Base-by-base conservation (phyloP, 805 yeast genomes). In the Naumovozyma castellii region DNA sequence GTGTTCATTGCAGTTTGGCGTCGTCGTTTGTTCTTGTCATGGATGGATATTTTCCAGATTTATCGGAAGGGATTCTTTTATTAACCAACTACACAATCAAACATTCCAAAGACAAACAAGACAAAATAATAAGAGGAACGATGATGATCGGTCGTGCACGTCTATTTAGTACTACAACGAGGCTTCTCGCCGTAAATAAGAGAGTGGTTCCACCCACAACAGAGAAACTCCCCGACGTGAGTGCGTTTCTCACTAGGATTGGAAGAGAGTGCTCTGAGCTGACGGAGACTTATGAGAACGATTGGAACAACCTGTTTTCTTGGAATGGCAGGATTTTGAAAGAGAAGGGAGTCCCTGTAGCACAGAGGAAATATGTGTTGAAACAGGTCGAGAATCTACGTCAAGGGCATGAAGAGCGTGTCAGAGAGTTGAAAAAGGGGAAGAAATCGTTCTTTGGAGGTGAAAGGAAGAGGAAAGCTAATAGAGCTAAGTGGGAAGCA, bases 391-490 rank as follows among this genome's bases (percentile, higher is more conserved):
- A 87, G 53, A 75, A 72, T 50, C 80, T 70, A 53, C 72, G 75
- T 51, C 71, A 74, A 44, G 76, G 79, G 39, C 13, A 29, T 12
- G 71, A 69, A 39, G 71, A 68, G 39, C 68, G 72, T 16, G 64
- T 83, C 42, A 53, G 65, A 42, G 83, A 78, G 53, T 68, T 75
- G 47, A 73, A 73, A 49, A 61, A 67, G 45, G 85, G 88, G n/a
- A 79, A 72, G 68, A 85, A 85, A 70, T 71, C 73, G 51, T 68
- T 67, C 51, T 68, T 77, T 64, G 96, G 96, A 18, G 95, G 96
- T 54, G 96, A 87, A 64, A 75, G 95, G 59, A 81, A 77, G 53
- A 73, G 80, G 44, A 76, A 72, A 52, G 81, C 79, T 54, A 72
- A 71, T 48, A 64, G 69, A 14, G 90, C 94, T 8, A 73, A 73